A percentile compares a stretch with the other conserved stretches of the same genome.
phyloP scores from a whole-genome alignment of 495 filamentous ascomycete species.

The Amphirosellinia nigrospora region DNA sequence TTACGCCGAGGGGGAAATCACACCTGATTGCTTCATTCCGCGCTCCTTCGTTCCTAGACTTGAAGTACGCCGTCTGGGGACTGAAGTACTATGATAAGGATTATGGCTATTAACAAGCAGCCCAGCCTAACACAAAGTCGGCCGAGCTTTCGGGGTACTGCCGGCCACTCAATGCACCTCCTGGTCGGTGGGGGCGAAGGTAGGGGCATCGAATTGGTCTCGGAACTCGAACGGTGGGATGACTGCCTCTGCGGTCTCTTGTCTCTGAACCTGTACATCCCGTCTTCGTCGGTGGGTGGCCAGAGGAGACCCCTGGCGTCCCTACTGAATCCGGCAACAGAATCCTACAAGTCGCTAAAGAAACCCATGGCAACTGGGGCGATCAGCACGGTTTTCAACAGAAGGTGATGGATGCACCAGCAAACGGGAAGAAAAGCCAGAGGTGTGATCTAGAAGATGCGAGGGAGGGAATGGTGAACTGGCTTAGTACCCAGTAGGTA shows the following conservation, averaged over 20 bases:
- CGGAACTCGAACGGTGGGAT: constrained; percentile 22
- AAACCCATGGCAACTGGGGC: constrained; percentile 10
- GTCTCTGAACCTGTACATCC: constrained; percentile 29
- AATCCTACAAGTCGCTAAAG: constrained; percentile 21
- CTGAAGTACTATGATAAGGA: constrained; percentile 8
- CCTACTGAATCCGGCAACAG: constrained; percentile 19
- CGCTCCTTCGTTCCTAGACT: neutral
- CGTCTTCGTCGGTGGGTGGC: constrained; percentile 6
- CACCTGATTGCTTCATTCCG: neutral
- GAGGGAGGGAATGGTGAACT: too few species aligned
- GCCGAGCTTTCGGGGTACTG: constrained; percentile 19
- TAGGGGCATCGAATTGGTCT: constrained; percentile 4
- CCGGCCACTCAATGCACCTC: neutral
- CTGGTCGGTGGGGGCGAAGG: neutral
- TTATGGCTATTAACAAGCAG: neutral
- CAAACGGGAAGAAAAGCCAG: neutral
- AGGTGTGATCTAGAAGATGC: neutral
- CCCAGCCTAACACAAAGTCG: constrained; percentile 11
- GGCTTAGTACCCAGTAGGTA: too few species aligned
- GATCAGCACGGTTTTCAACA: neutral
- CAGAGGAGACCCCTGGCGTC: constrained; percentile 15
- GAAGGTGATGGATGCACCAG: neutral
- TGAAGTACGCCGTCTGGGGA: constrained; percentile 1
- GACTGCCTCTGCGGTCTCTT: constrained; percentile 17
- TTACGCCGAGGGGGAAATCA: constrained; percentile 20